These are phyloP conservation scores for Diaporthe sp. DNA, from an alignment of 2,329 filamentous ascomycete species.

Conservation along the genomic window DNA sequence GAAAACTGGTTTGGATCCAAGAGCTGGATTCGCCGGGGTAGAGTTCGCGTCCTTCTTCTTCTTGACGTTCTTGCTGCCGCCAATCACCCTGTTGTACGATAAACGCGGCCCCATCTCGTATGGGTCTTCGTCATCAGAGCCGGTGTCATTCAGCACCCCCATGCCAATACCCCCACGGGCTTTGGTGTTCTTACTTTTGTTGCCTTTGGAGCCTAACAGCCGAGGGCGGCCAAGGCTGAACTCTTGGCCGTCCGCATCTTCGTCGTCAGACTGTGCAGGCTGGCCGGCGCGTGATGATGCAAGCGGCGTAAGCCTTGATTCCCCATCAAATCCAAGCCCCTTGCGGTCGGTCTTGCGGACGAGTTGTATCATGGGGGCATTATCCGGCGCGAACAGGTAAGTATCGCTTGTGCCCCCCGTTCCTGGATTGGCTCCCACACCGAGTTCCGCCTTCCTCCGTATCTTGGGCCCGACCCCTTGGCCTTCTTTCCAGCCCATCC, in stretches of 20 bases:
- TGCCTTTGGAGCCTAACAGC: slow-evolving; percentile 32
- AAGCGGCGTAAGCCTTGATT: slow-evolving; percentile 60
- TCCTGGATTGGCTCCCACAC: slow-evolving; percentile 52
- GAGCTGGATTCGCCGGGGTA: slow-evolving; percentile 69
- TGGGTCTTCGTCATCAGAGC: slow-evolving; percentile 94
- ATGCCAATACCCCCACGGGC: slow-evolving; percentile 81
- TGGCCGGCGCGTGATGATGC: slow-evolving; percentile 41
- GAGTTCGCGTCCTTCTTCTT: slow-evolving; percentile 62
- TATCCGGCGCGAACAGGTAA: slow-evolving; percentile 87
- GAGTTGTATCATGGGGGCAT: slow-evolving; percentile 76
- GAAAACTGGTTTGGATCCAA: slow-evolving; percentile 78
- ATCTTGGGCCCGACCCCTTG: slow-evolving; percentile 93
- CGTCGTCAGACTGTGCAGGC: slow-evolving; percentile 53
- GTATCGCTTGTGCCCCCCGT: slow-evolving; percentile 55
- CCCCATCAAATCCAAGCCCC: slow-evolving; percentile 75
- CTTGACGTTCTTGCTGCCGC: slow-evolving; percentile 83
- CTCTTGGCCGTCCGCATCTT: slow-evolving; percentile 50
- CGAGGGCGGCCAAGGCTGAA: slow-evolving; percentile 41
- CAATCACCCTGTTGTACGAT: slow-evolving; percentile 84
- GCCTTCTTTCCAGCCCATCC: slow-evolving; percentile 96
- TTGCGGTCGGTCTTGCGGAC: slow-evolving; percentile 74
- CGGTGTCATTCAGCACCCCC: slow-evolving; percentile 90
- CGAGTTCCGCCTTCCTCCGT: slow-evolving; percentile 77
- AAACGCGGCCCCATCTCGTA: slow-evolving; percentile 93
- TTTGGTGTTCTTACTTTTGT: slow-evolving; percentile 62